phyloP scores from a whole-genome alignment of 169 alveolate species.

The Eimeria falciformis region DNA sequence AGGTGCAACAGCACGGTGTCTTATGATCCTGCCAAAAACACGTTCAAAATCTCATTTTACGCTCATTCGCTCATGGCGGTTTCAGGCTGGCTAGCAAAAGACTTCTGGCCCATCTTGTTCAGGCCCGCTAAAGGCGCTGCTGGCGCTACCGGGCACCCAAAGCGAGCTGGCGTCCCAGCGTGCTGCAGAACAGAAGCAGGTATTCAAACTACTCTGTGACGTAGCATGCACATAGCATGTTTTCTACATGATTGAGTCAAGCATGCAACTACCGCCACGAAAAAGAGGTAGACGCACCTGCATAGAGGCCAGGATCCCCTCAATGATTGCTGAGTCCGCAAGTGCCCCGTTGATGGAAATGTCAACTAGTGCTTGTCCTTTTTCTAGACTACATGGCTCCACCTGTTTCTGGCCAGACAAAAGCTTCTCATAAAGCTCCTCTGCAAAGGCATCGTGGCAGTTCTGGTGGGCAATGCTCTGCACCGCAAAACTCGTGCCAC shows the following conservation, averaged over 20 bases:
- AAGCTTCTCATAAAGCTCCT: slow-evolving; percentile 67
- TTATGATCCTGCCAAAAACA: too few relatives aligned
- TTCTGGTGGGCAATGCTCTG: slow-evolving; percentile 78
- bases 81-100: background rate
- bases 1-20: too few relatives aligned
- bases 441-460: slow-evolving; percentile 76
- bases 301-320: slow-evolving; percentile 68
- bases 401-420: background rate
- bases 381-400: background rate
- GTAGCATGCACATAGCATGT: too few relatives aligned
- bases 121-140: background rate
- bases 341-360: slow-evolving; percentile 74
- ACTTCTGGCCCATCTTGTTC: background rate
- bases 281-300: slow-evolving; percentile 37
- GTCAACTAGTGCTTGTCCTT: slow-evolving; percentile 61
- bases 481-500: slow-evolving; percentile 48
- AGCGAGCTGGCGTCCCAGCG: slow-evolving; percentile 63
- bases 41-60: too few relatives aligned
- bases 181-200: slow-evolving; percentile 14
- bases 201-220: too few relatives aligned
- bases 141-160: slow-evolving; percentile 27
- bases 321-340: slow-evolving; percentile 69
- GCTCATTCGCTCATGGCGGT: background rate
- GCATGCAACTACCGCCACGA: background rate
- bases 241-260: background rate